Conservation (phyloP, 768 basidiomycete species). For the Plicaturopsis crispa region DNA sequence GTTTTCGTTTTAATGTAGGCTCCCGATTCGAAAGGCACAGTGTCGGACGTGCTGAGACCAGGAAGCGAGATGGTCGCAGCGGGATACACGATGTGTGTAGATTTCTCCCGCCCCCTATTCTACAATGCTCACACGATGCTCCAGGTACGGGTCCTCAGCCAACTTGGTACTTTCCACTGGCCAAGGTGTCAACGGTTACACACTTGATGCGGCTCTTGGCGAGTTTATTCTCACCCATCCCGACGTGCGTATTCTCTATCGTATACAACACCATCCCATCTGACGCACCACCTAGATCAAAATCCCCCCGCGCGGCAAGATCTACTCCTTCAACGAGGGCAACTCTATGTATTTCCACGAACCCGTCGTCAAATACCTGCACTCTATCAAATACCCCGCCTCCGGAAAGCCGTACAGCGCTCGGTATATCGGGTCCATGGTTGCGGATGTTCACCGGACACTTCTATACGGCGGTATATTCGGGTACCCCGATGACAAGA, state of each 20-base stretch:
- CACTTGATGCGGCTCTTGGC: slow-evolving; percentile 88
- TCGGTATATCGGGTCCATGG: slow-evolving; percentile 97
- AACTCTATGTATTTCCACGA: slow-evolving; percentile 91
- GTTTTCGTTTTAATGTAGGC: slow-evolving; percentile 31
- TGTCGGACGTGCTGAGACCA: slow-evolving; percentile 87
- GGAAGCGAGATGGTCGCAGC: slow-evolving; percentile 97
- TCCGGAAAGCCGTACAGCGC: slow-evolving; percentile 84
- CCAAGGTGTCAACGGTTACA: slow-evolving; percentile 95
- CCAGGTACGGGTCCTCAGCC: slow-evolving; percentile 85
- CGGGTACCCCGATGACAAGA: slow-evolving; percentile 97
- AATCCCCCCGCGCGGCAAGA: slow-evolving; percentile 92
- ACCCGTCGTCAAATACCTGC: slow-evolving; percentile 75
- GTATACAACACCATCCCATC: neutral
- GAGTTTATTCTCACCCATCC: slow-evolving; percentile 99
- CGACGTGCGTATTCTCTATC: slow-evolving; percentile 42
- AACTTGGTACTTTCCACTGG: slow-evolving; percentile 96
- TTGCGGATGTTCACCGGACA: slow-evolving; percentile 96
- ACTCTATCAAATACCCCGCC: slow-evolving; percentile 86
- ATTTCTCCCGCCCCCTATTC: neutral
- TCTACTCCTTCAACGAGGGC: slow-evolving; percentile 99
- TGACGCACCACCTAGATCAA: slow-evolving; percentile 70
- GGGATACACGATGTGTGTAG: slow-evolving; percentile 86
- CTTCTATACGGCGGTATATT: slow-evolving; percentile 98
- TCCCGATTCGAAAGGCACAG: slow-evolving; percentile 68
- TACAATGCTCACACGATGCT: neutral